These are phyloP conservation scores for Penicillium simplicissimum DNA, from an alignment of 495 filamentous ascomycete species.

Conservation along the genomic window DNA sequence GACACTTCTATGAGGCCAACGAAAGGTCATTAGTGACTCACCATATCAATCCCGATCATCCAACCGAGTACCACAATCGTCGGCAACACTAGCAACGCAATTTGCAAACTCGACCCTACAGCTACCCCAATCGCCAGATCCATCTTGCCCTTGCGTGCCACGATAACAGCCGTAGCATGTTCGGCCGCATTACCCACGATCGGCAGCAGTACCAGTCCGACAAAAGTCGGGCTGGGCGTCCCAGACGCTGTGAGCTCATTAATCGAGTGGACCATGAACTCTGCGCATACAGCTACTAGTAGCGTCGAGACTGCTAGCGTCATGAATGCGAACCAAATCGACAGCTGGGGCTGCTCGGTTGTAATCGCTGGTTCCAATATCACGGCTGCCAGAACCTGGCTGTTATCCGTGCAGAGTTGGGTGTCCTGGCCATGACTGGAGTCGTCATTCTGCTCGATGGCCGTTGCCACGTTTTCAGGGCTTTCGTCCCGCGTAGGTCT, in stretches of 20 bases:
- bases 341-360: slow-evolving; percentile 5
- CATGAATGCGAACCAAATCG: slow-evolving; percentile 11
- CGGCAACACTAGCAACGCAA: slow-evolving; percentile 39
- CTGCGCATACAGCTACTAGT: slow-evolving; percentile 33
- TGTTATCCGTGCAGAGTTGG: no score
- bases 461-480: background rate
- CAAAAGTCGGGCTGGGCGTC: slow-evolving; percentile 22
- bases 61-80: slow-evolving; percentile 70
- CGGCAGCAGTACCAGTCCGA: slow-evolving; percentile 34
- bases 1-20: no score
- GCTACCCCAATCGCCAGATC: slow-evolving; percentile 22
- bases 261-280: slow-evolving; percentile 29
- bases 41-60: slow-evolving; percentile 28
- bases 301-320: slow-evolving; percentile 21
- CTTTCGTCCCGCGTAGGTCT: background rate
- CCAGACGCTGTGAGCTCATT: slow-evolving; percentile 19
- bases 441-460: no score
- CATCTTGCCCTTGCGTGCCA: slow-evolving; percentile 30
- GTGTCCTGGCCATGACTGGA: no score
- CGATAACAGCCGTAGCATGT: slow-evolving; percentile 24
- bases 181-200: slow-evolving; percentile 32
- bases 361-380: background rate
- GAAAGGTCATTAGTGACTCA: no score
- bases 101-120: slow-evolving; percentile 29
- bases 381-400: background rate